A percentile compares a stretch with the other conserved stretches of the same genome.
These are phyloP conservation scores for Xerocomus subilludens DNA, from an alignment of 1,284 basidiomycete species.

Conservation along the genomic window DNA sequence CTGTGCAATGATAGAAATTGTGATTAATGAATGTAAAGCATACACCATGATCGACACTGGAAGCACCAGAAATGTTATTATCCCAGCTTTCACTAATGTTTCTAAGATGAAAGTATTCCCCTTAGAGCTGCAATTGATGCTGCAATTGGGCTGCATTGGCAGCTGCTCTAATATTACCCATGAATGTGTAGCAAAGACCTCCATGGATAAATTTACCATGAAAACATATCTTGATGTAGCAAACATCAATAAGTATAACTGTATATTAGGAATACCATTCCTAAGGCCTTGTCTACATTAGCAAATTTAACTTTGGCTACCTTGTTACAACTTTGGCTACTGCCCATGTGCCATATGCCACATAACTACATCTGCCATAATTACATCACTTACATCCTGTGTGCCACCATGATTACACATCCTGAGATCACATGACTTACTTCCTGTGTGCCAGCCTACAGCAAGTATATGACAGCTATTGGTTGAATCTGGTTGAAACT, in stretches of 20 bases:
- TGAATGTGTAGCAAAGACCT: background rate
- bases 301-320: too few species aligned
- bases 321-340: too few species aligned
- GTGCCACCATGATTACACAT: too few species aligned
- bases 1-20: background rate
- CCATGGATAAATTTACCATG: background rate
- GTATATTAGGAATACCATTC: background rate
- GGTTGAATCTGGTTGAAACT: too few species aligned
- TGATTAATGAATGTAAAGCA: background rate
- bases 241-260: background rate
- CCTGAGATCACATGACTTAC: too few species aligned
- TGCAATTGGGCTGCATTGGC: background rate
- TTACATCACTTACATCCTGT: too few species aligned
- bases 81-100: background rate
- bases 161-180: background rate
- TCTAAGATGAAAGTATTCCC: background rate
- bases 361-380: too few species aligned
- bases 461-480: too few species aligned
- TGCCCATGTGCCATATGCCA: too few species aligned
- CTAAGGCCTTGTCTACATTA: too few species aligned
- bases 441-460: too few species aligned
- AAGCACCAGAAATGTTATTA: background rate
- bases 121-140: background rate
- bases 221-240: background rate
- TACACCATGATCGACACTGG: background rate